Evolutionary conservation across 257 asterid genomes (phyloP).

Genomic region (Eustoma russellianum): DNA sequence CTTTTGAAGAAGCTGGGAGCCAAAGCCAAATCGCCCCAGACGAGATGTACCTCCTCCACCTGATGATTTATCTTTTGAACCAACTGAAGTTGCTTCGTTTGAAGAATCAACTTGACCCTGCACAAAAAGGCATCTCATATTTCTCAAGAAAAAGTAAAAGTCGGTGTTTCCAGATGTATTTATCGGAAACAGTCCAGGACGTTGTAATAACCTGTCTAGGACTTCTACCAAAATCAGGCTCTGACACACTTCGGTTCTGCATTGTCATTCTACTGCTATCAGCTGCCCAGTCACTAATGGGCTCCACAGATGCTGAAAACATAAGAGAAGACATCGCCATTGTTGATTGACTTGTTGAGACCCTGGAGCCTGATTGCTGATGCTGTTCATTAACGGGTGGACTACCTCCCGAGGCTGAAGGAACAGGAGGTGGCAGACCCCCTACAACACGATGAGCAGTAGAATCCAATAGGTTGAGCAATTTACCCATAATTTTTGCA

Average conservation of each 20-base stretch:
- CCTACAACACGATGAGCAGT: conserved; percentile 88
- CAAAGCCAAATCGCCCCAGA: conserved; percentile 51
- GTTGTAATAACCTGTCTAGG: conserved; percentile 68
- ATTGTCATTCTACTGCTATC: conserved; percentile 38
- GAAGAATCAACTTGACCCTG: conserved; percentile 59
- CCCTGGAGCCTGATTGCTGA: conserved; percentile 56
- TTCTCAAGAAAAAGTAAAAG: too few species aligned
- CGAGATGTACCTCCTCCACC: conserved; percentile 42
- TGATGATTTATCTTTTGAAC: conserved; percentile 41
- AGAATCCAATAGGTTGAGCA: conserved; percentile 71
- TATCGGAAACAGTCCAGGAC: conserved; percentile 3
- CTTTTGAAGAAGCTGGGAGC: conserved; percentile 34
- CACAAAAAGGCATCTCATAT: too few species aligned
- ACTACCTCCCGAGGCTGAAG: conserved; percentile 35
- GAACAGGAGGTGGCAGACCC: conserved; percentile 56
- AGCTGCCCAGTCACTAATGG: conserved; percentile 50
- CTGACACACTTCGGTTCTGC: conserved; percentile 91
- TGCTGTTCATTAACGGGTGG: conserved; percentile 34
- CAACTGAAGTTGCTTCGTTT: conserved; percentile 50
- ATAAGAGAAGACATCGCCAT: conserved; percentile 90
- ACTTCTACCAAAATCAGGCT: conserved; percentile 93
- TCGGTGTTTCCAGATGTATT: background rate
- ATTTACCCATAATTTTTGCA: conserved; percentile 60
- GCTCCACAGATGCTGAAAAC: conserved; percentile 70
- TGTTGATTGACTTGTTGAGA: conserved; percentile 84